These are phyloP conservation scores for Strobilomyces dryophilus DNA, from an alignment of 768 basidiomycete genomes.

Conservation along the genomic window DNA sequence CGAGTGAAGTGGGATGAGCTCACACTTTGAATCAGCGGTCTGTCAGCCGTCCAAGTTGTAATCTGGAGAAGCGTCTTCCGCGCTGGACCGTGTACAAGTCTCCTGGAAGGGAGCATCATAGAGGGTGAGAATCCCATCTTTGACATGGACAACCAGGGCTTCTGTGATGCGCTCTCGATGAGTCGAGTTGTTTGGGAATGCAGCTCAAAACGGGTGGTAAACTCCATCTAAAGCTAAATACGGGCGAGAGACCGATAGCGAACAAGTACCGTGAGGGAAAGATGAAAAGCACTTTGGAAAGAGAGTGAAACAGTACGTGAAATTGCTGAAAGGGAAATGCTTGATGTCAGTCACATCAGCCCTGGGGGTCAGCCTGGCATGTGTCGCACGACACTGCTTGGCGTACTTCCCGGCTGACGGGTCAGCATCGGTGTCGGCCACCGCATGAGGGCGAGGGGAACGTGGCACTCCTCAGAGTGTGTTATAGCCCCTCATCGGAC, in stretches of 20 bases:
- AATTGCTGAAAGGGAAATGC: no score
- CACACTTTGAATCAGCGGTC: slow-evolving; percentile 79
- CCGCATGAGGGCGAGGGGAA: no score
- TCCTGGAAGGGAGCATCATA: slow-evolving; percentile 76
- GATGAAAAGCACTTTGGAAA: slow-evolving; percentile 80
- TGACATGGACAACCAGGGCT: slow-evolving; percentile 57
- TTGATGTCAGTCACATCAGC: slow-evolving; percentile 33
- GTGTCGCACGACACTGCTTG: slow-evolving; percentile 39
- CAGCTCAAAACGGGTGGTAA: slow-evolving; percentile 79
- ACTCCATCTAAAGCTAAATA: slow-evolving; percentile 86
- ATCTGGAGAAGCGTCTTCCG: slow-evolving; percentile 73
- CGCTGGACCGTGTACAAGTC: slow-evolving; percentile 71
- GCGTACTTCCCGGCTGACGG: slow-evolving; percentile 39
- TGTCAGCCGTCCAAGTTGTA: slow-evolving; percentile 64
- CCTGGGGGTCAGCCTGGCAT: slow-evolving; percentile 47
- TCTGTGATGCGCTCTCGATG: slow-evolving; percentile 71
- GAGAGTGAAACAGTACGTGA: slow-evolving; percentile 60
- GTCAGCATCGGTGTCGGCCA: no score
- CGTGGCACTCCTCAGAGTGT: neutral
- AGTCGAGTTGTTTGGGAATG: slow-evolving; percentile 86
- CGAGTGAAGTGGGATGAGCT: slow-evolving; percentile 83
- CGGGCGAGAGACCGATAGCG: slow-evolving; percentile 78
- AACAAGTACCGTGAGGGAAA: slow-evolving; percentile 72
- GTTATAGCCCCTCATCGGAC: slow-evolving; percentile 17
- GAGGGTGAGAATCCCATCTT: slow-evolving; percentile 71